Conservation (phyloP, 306 rosid genomes). For the Quercus mongolica region DNA sequence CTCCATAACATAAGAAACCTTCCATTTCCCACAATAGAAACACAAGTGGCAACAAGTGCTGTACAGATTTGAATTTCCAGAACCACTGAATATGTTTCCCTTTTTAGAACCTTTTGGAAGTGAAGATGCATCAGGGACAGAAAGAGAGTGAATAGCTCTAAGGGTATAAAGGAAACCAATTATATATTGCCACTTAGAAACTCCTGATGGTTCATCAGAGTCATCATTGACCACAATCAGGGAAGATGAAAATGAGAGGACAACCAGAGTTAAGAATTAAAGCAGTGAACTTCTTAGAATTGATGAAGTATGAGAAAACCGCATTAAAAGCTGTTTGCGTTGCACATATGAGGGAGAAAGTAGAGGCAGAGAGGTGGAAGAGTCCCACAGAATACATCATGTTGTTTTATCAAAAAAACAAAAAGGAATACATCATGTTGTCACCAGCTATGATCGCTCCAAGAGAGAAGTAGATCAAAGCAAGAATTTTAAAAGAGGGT, state of each 20-base stretch:
- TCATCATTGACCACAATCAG: slow-evolving; percentile 32
- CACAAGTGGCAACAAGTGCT: no score
- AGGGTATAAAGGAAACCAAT: slow-evolving; percentile 65
- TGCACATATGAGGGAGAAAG: slow-evolving; percentile 79
- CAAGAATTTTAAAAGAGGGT: slow-evolving; percentile 36
- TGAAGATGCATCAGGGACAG: slow-evolving; percentile 83
- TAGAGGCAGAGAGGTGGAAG: slow-evolving; percentile 81
- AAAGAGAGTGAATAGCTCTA: slow-evolving; percentile 73
- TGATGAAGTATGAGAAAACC: slow-evolving; percentile 74
- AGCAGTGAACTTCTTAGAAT: slow-evolving; percentile 72
- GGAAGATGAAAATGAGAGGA: slow-evolving; percentile 63
- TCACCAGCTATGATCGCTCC: slow-evolving; percentile 63
- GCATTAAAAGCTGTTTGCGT: slow-evolving; percentile 85
- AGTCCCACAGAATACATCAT: slow-evolving; percentile 79
- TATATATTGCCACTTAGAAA: slow-evolving; percentile 38
- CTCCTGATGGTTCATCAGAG: slow-evolving; percentile 37
- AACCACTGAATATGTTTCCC: no score
- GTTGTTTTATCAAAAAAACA: slow-evolving; percentile 27
- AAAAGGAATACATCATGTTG: slow-evolving; percentile 63
- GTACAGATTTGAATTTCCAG: no score
- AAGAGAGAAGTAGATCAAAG: slow-evolving; percentile 45
- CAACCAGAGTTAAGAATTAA: slow-evolving; percentile 64
- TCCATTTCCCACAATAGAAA: slow-evolving; percentile 58
- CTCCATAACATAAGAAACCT: slow-evolving; percentile 60
- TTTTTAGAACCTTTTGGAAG: slow-evolving; percentile 37